Evolutionary conservation across 2,329 filamentous ascomycete genomes (phyloP), one percentile per base, ranked within the genome.

Genomic region (Periconia macrospinosa): DNA sequence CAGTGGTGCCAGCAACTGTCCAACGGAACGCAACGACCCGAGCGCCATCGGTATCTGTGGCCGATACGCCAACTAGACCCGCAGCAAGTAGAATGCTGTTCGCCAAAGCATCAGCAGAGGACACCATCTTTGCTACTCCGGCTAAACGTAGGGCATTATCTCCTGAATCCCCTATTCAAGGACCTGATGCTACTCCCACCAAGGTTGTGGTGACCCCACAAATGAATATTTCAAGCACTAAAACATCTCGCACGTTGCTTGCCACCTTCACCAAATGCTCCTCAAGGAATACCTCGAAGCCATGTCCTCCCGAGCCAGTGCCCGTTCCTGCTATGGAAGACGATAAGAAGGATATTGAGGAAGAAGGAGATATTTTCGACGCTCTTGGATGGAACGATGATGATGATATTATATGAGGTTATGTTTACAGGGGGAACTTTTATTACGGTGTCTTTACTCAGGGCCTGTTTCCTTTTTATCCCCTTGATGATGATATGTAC

Each of bases 341-440:
- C 9, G 49, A 50, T 14, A 52, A 46, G 11, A 59, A 60, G 15
- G 48, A 52, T 3, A 54, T 54, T 23, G 43, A 30, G 13, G 52
- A 48, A 30, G 69, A 66, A 49, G 42, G 55, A 15, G 66, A 61
- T 19, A 75, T 79, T 45, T 79, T 78, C 54, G 74, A 75, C 47
- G 70, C 69, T 11, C 56, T 80, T 49, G 78, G 78, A 23, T 80
- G 78, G 78, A 72, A 79, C 61, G 76, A 79, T 56, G 64, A 71
- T 37, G 66, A 68, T 35, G 60, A 50, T 45, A 55, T 66, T 44
- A 47, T 37, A 41, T 23, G 42, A 44, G 33, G 33, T 13, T 37
- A 37, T 13, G 11, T 37, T 13, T 37, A 37, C 33, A 5, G 33
- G 6, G 11, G 33, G 33, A n/a, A 37, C 11, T 27, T 8, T 8